A percentile compares a stretch with the other conserved stretches of the same genome.
Evolutionary conservation across 2,329 filamentous ascomycete species (phyloP).

Genomic region (Rugonectria rugulosa): DNA sequence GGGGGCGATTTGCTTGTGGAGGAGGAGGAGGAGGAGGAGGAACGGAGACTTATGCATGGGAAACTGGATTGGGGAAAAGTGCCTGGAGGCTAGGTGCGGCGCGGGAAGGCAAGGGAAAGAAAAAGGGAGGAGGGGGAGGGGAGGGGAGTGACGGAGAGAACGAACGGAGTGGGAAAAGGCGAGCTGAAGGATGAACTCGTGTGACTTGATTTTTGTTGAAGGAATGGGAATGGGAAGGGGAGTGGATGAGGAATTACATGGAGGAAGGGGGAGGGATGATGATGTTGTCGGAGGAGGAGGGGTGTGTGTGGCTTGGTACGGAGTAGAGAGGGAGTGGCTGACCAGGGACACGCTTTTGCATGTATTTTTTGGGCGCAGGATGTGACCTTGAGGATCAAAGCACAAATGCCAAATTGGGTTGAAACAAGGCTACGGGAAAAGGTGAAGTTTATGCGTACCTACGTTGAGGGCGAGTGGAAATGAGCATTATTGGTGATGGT

Average conservation of each 20-base stretch:
- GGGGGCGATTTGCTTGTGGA: too few relatives aligned
- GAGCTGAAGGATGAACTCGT: background rate
- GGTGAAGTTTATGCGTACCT: too few relatives aligned
- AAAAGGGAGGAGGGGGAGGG: background rate
- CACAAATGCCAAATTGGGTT: too few relatives aligned
- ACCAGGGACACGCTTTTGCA: too few relatives aligned
- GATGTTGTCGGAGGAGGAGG: conserved; percentile 1
- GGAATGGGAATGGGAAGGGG: background rate
- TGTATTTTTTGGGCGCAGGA: background rate
- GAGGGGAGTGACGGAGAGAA: background rate
- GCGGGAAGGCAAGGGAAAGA: conserved; percentile 1
- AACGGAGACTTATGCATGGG: conserved; percentile 3
- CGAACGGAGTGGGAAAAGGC: too few relatives aligned
- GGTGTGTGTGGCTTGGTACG: background rate
- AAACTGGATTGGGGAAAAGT: conserved; percentile 13
- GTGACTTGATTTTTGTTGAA: background rate
- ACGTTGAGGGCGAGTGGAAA: too few relatives aligned
- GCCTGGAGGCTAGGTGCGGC: conserved; percentile 1
- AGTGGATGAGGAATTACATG: background rate
- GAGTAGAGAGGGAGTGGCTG: background rate
- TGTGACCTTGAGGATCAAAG: too few relatives aligned
- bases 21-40: conserved; percentile 4
- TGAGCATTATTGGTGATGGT: too few relatives aligned
- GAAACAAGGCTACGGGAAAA: too few relatives aligned
- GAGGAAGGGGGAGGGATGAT: background rate